Evolutionary conservation across 2,329 filamentous ascomycete genomes (phyloP), one percentile per base, ranked within the genome.

Genomic region (Colletotrichum cuscutae): DNA sequence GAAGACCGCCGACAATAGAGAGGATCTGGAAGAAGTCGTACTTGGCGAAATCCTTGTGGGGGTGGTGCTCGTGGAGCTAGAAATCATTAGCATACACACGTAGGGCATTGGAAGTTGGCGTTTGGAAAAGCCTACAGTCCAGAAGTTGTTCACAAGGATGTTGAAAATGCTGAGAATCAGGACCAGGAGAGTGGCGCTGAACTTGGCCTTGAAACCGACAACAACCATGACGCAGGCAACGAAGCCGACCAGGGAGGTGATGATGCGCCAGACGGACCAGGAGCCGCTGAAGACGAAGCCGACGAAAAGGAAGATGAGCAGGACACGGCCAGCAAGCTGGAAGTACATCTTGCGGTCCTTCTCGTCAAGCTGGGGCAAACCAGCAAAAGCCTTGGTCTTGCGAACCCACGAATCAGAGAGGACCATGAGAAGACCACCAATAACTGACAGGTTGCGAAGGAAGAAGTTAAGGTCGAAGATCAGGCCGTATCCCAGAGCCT

Each of bases 321-420:
- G 89, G 46, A 99, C 94, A 78, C 97, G 93, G 46, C 97, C 97
- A 77, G 97, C 97, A 75, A 99, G 92, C 90, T 98, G 97, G 86
- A 99, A 97, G 89, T 99, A 99, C 96, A 98, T 98, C 90, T 98
- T 99, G 86, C 95, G 94, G 84, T 99, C 97, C 91, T 98, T 98
- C 89, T 99, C 97, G 82, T 98, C 97, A 65, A 99, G 90, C 83
- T 94, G 91, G 61, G 97, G 97, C 65, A 99, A 89, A 60, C 97
- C 97, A 60, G 97, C 97, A 75, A 98, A 98, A 3, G 95, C 96
- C 86, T 98, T 97, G 83, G 92, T 94, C 91, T 98, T 98, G 85
- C 95, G 93, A 76, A 98, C 95, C 95, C 96, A 98, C 71, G 94
- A 97, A 86, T 99, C 97, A 53, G 95, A 98, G 60, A 99, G 89